Evolutionary conservation across 225 moss, liverwort and hornwort genomes (phyloP), one percentile per base, ranked within the genome.

Genomic region (Pseudoscleropodium purum): DNA sequence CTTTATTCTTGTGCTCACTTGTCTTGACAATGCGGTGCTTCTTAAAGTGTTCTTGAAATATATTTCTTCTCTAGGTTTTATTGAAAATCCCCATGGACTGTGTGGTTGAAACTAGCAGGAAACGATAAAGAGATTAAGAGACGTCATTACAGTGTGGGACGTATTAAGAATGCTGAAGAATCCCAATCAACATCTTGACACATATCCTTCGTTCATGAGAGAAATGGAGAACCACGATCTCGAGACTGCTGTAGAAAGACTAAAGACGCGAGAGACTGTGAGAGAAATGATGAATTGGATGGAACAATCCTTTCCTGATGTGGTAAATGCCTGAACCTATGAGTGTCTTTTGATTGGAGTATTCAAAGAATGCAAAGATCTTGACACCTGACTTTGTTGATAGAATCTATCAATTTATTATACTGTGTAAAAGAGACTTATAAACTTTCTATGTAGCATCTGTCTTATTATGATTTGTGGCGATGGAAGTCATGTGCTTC

Each of bases 241-340:
- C 89, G 94, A 95, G 91, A 92, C 94, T 72, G 92, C 93, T 41
- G 94, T 99, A 47, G 99, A 99, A 93, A 94, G 89, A 91, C 78
- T 99, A 14, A 99, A 97, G 93, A 99, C 96, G 34, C 95, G 99
- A 75, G 93, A 97, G 84, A 97, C 85, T 84, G 97, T 96, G 75
- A 95, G 99, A 93, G 89, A 93, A 91, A 76, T 97, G 74, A 95
- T 95, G 94, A 90, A 88, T 34, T 93, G 94, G 91, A 93, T 97
- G 95, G 99, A 97, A 90, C 87, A 92, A 87, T 89, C 94, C 45
- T 96, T 96, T 77, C 97, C 99, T 80, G 93, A 93, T 62, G 90
- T 99, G 94, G 99, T 97, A 94, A 91, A 76, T 57, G 75, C 89
- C 88, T 79, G 72, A 47, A 84, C 73, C 77, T 87, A 61, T 11